These are phyloP conservation scores for Colletotrichum cordylinicola DNA, from an alignment of 2,329 filamentous ascomycete genomes.

Conservation along the genomic window DNA sequence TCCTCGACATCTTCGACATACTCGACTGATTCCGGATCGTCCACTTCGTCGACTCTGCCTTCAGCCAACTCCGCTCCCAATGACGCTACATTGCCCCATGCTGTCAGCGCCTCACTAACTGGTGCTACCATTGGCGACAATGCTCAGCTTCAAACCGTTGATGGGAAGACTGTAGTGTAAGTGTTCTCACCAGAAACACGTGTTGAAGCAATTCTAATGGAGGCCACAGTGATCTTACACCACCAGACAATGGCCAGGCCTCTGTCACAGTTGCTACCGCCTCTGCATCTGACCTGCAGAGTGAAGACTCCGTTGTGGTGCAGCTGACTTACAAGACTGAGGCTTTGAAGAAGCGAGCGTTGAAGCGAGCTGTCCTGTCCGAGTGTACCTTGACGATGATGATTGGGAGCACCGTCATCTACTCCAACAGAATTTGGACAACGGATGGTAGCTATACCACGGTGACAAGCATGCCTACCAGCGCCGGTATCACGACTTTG, in stretches of 20 bases:
- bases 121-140: not conserved
- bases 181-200: accelerated
- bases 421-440: not conserved
- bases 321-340: not conserved
- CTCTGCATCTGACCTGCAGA: not conserved
- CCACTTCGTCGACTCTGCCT: not conserved
- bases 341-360: not conserved
- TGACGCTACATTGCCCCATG: not conserved
- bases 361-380: not conserved
- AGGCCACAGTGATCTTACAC: not conserved
- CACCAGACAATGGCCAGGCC: not conserved
- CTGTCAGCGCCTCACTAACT: not conserved
- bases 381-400: not conserved
- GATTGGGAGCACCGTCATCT: not conserved
- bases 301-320: not conserved
- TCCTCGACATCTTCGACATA: not conserved
- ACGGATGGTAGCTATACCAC: constrained; percentile 9
- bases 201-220: not conserved
- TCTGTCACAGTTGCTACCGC: not conserved
- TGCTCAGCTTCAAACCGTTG: not conserved
- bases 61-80: not conserved
- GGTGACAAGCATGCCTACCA: constrained; percentile 2
- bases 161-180: not conserved
- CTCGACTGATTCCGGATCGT: not conserved
- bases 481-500: not conserved